Evolutionary conservation across 2,329 filamentous ascomycete species (phyloP).

Genomic region (Penicillium frequentans): DNA sequence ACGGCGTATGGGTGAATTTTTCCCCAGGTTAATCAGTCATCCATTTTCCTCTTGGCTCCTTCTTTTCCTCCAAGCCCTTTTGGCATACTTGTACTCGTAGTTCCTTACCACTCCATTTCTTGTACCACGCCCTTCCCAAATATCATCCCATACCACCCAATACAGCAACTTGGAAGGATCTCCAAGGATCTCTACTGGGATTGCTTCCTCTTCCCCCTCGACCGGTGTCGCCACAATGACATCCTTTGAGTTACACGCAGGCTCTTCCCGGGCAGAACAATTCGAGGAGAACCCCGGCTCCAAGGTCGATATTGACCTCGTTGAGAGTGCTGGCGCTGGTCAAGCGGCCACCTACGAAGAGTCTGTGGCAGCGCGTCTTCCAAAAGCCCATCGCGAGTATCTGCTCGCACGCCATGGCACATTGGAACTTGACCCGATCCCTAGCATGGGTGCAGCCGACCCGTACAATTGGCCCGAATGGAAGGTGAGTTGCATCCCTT

Average conservation of each 20-base stretch:
- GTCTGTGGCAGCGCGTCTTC: constrained; percentile 27
- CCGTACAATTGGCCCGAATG: constrained; percentile 59
- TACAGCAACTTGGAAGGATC: not conserved
- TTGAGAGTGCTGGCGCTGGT: constrained; percentile 31
- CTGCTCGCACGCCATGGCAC: constrained; percentile 56
- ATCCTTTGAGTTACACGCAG: constrained; percentile 28
- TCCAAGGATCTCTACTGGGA: not conserved
- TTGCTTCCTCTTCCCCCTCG: not conserved
- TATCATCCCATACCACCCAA: not conserved
- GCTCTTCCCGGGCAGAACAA: constrained; percentile 19
- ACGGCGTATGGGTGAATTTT: not conserved
- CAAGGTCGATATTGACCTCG: constrained; percentile 29
- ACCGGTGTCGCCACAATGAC: constrained; percentile 18
- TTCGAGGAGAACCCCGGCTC: constrained; percentile 6
- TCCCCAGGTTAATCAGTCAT: not conserved
- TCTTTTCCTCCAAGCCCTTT: not conserved
- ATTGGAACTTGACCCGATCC: constrained; percentile 55
- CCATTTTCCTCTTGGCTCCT: not conserved
- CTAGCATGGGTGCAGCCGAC: constrained; percentile 52
- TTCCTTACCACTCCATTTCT: not conserved
- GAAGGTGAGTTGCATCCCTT: constrained; percentile 41
- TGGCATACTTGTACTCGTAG: not conserved
- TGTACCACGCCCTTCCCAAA: not conserved
- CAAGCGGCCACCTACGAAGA: constrained; percentile 26
- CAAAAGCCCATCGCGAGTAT: constrained; percentile 45